These are phyloP conservation scores for Acanthamoeba royreba DNA, from an alignment of 208 protist genomes.

Conservation along the genomic window DNA sequence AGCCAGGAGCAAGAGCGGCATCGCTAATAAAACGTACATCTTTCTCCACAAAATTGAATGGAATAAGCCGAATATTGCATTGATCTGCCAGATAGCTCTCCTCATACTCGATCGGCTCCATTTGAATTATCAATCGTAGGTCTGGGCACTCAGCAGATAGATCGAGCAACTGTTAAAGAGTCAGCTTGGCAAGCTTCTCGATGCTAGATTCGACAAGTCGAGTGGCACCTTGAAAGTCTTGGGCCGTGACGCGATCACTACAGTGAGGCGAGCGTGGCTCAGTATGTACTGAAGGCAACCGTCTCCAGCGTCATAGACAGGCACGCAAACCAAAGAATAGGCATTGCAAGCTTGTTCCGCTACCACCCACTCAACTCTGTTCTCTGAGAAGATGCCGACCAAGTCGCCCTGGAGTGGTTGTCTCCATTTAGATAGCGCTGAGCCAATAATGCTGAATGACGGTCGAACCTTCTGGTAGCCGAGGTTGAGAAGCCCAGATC, in stretches of 20 bases:
- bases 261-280: slow-evolving; percentile 65
- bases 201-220: not conserved
- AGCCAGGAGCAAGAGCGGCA: not conserved
- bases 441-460: no score
- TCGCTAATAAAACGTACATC: not conserved
- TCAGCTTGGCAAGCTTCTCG: not conserved
- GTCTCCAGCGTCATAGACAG: slow-evolving; percentile 75
- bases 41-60: slow-evolving; percentile 40
- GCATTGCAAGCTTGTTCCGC: slow-evolving; percentile 56
- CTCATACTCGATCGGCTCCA: slow-evolving; percentile 38
- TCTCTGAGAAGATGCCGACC: slow-evolving; percentile 68
- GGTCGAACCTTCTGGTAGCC: not conserved
- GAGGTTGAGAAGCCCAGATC: not conserved
- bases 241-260: slow-evolving; percentile 42
- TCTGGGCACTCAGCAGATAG: not conserved
- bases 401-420: slow-evolving; percentile 30
- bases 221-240: slow-evolving; percentile 52
- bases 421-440: no score
- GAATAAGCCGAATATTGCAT: not conserved
- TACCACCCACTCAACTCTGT: slow-evolving; percentile 69
- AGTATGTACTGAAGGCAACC: slow-evolving; percentile 69
- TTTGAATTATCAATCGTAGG: slow-evolving; percentile 36
- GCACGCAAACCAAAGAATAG: slow-evolving; percentile 59
- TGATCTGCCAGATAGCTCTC: slow-evolving; percentile 27
- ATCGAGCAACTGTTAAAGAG: not conserved